These are phyloP conservation scores for Capronia coronata DNA, from an alignment of 2,329 filamentous ascomycete species.

Conservation along the genomic window DNA sequence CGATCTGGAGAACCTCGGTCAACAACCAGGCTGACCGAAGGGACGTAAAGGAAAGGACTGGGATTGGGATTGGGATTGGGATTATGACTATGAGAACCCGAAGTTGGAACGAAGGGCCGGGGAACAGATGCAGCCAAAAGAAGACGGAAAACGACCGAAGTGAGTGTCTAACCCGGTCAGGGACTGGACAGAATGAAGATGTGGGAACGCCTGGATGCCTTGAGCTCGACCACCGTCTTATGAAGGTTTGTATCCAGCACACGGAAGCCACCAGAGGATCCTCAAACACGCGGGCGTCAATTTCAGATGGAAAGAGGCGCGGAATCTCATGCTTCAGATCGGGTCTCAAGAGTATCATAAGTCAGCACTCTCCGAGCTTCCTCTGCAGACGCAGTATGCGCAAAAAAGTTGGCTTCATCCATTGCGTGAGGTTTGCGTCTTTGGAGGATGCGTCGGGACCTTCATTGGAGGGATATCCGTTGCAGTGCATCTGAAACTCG, in stretches of 20 bases:
- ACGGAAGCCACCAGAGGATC: conserved; percentile 8
- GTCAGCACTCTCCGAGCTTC: conserved; percentile 1
- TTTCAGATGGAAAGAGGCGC: conserved; percentile 23
- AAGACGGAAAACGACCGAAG: conserved; percentile 14
- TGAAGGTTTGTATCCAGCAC: conserved; percentile 21
- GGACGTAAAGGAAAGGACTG: conserved; percentile 1
- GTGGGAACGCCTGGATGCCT: conserved; percentile 17
- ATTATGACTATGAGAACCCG: conserved; percentile 15
- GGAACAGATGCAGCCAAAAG: not conserved
- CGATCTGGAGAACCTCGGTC: conserved; percentile 8
- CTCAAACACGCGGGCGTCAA: conserved; percentile 27
- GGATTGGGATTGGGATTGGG: not conserved
- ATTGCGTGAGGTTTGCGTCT: conserved; percentile 12
- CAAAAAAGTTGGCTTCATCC: conserved; percentile 15
- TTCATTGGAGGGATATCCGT: conserved; percentile 9
- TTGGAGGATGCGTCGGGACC: not conserved
- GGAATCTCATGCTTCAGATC: conserved; percentile 10
- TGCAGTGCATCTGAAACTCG: conserved; percentile 18
- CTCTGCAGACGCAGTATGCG: conserved; percentile 10
- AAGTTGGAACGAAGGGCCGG: conserved; percentile 11
- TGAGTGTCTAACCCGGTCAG: conserved; percentile 3
- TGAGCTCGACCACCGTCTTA: conserved; percentile 22
- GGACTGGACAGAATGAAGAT: conserved; percentile 21
- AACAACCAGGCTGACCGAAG: conserved; percentile 11
- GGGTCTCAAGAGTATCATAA: conserved; percentile 8